Evolutionary conservation across 1,284 basidiomycete species (phyloP).

Genomic region (Sanghuangporus weigelae): DNA sequence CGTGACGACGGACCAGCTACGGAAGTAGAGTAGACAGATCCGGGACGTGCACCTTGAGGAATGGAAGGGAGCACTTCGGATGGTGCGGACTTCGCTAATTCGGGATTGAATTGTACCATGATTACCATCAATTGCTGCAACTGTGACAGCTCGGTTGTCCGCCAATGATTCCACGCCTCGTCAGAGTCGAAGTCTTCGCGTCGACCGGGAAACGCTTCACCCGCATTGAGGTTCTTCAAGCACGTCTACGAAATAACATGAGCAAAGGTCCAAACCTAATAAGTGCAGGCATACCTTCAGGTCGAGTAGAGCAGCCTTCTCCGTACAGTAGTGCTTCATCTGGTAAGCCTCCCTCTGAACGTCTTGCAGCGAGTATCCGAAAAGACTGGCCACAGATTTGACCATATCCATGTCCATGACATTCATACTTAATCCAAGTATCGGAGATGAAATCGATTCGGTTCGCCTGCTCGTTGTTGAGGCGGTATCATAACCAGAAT

Average conservation of each 20-base stretch:
- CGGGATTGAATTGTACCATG: slow-evolving; percentile 85
- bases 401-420: slow-evolving; percentile 75
- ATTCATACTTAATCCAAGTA: slow-evolving; percentile 35
- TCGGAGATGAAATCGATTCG: slow-evolving; percentile 44
- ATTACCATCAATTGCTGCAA: slow-evolving; percentile 86
- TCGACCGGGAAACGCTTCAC: slow-evolving; percentile 78
- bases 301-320: slow-evolving; percentile 50
- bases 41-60: slow-evolving; percentile 42
- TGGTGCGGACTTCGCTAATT: slow-evolving; percentile 75
- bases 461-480: slow-evolving; percentile 42
- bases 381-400: slow-evolving; percentile 65
- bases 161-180: slow-evolving; percentile 82
- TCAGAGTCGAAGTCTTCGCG: slow-evolving; percentile 83
- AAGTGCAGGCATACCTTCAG: background rate
- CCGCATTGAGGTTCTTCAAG: slow-evolving; percentile 87
- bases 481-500: slow-evolving; percentile 65
- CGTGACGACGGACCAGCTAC: slow-evolving; percentile 36
- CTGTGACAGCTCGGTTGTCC: slow-evolving; percentile 75
- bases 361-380: slow-evolving; percentile 65
- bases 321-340: slow-evolving; percentile 65
- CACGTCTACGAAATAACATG: slow-evolving; percentile 79
- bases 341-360: slow-evolving; percentile 75
- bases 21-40: slow-evolving; percentile 44
- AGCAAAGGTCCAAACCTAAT: slow-evolving; percentile 1
- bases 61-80: slow-evolving; percentile 44